Percentiles rank a stretch among this genome's conserved stretches.
phyloP scores from a whole-genome alignment of 2,329 filamentous ascomycete genomes.

The Colletotrichum ledebouriae region DNA sequence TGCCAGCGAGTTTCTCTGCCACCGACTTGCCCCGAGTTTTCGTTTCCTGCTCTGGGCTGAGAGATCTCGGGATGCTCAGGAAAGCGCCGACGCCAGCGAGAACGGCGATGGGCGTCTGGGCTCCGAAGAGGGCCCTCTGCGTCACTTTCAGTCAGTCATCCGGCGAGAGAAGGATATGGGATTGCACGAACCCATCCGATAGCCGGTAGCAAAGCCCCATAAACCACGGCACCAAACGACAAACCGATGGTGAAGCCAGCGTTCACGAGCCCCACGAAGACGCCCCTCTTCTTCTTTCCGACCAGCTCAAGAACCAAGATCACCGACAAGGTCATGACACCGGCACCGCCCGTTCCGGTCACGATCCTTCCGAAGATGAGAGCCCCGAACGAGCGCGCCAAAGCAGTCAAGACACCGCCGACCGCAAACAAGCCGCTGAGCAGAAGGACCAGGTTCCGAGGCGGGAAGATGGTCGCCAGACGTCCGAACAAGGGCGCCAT shows the following conservation, averaged over 20 bases:
- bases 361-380: slow-evolving; percentile 80
- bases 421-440: slow-evolving; percentile 69
- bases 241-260: slow-evolving; percentile 79
- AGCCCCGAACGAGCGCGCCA: slow-evolving; percentile 67
- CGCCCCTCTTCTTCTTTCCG: slow-evolving; percentile 74
- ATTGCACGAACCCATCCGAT: slow-evolving; percentile 74
- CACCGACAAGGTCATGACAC: slow-evolving; percentile 79
- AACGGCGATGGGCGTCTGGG: slow-evolving; percentile 76
- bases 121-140: slow-evolving; percentile 79
- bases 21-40: slow-evolving; percentile 59
- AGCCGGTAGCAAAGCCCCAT: slow-evolving; percentile 72
- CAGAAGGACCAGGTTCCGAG: slow-evolving; percentile 73
- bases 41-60: slow-evolving; percentile 51
- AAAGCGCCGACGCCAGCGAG: slow-evolving; percentile 73
- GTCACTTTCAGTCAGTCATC: slow-evolving; percentile 33
- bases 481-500: slow-evolving; percentile 79
- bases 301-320: slow-evolving; percentile 84
- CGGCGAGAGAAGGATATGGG: background rate
- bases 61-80: slow-evolving; percentile 71
- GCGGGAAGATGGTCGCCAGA: slow-evolving; percentile 80
- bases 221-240: slow-evolving; percentile 78
- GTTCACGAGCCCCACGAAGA: slow-evolving; percentile 82
- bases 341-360: slow-evolving; percentile 77
- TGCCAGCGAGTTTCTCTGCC: slow-evolving; percentile 68
- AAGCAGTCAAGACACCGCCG: slow-evolving; percentile 75